Conservation (phyloP, 163 green algal genomes). For the Prototheca stagnorum region DNA sequence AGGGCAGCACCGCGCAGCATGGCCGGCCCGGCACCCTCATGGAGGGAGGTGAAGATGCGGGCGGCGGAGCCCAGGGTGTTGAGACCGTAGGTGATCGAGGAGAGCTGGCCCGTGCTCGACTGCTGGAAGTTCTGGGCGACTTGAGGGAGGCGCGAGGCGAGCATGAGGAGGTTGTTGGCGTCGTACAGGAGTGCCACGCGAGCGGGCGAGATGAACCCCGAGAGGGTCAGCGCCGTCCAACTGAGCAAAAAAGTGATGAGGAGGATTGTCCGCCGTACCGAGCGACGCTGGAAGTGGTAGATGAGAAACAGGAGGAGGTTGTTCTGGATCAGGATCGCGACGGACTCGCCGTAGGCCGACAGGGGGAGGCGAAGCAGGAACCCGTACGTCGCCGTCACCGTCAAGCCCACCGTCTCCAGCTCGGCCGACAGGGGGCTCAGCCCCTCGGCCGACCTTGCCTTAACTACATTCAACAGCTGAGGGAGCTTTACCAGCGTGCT, state of each 20-base stretch:
- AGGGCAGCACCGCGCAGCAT: conserved; percentile 56
- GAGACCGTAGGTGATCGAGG: conserved; percentile 32
- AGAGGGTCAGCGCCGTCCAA: conserved; percentile 5
- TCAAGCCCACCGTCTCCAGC: conserved; percentile 62
- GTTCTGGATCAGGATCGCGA: conserved; percentile 53
- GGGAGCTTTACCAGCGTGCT: conserved; percentile 68
- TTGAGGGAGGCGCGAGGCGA: conserved; percentile 43
- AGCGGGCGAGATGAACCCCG: conserved; percentile 9
- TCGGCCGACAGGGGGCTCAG: conserved; percentile 58
- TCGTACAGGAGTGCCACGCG: conserved; percentile 30
- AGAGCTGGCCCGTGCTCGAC: conserved; percentile 58
- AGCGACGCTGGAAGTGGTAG: conserved; percentile 38
- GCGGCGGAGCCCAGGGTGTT: conserved; percentile 46
- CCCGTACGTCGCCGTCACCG: conserved; percentile 60
- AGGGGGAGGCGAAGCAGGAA: conserved; percentile 55
- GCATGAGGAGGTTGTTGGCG: conserved; percentile 54
- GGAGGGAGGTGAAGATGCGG: conserved; percentile 62
- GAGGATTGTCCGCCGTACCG: conserved; percentile 1
- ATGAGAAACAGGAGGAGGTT: conserved; percentile 59
- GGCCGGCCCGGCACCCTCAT: conserved; percentile 47
- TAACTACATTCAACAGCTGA: conserved; percentile 53
- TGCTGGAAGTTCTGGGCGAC: conserved; percentile 12
- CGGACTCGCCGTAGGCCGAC: conserved; percentile 65
- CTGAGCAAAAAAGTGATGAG: conserved; percentile 10
- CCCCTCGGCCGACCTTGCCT: conserved; percentile 45